Base-by-base conservation (phyloP, 345 rosid genomes). In the Arabidopsis suecica region DNA sequence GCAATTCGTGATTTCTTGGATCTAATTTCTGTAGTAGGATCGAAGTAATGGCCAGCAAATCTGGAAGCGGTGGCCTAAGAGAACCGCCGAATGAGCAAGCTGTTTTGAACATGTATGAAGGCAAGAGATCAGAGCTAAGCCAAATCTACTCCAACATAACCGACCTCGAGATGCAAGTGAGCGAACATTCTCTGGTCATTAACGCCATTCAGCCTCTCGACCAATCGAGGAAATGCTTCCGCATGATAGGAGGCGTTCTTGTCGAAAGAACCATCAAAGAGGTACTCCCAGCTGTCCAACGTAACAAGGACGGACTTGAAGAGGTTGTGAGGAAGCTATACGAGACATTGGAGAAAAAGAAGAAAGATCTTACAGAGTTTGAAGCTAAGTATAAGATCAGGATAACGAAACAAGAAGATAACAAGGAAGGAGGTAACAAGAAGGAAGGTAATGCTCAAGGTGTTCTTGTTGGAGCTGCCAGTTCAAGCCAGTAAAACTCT, bases 261-360 rank as follows among this genome's bases (percentile, higher is more conserved):
- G 98, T 94, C 0, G 95, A 94, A 85, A 90, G 97, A 83, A 94
- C 97, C 74, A 82, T 94, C 83, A 88, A 82, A 69, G 97, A 90
- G 66, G 97, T 95, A 40, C 87, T 92, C 72, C 97, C 99, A 3
- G 99, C 99, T 42, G 97, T 95, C 61, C 93, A 83, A 58, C 91
- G 93, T 76, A 95, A 95, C 74, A 95, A 92, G 69, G 97, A 87
- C 60, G 99, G 99, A 8, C 91, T 95, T 6, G 97, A 90, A 80
- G 97, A 92, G 78, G 97, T 95, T 18, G 85, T 95, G 9, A 67
- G 79, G 49, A 85, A 96, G 87, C 89, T 92, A 45, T 82, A 95
- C 7, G 97, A 95, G 80, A 85, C 97, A 23, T 37, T 92, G 77
- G 91, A 88, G 73, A 92, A 82, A 84, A 90, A 95, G 84, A 92